These are phyloP conservation scores for Wallacemonas sp. DNA, from an alignment of 208 protist genomes.

Conservation along the genomic window DNA sequence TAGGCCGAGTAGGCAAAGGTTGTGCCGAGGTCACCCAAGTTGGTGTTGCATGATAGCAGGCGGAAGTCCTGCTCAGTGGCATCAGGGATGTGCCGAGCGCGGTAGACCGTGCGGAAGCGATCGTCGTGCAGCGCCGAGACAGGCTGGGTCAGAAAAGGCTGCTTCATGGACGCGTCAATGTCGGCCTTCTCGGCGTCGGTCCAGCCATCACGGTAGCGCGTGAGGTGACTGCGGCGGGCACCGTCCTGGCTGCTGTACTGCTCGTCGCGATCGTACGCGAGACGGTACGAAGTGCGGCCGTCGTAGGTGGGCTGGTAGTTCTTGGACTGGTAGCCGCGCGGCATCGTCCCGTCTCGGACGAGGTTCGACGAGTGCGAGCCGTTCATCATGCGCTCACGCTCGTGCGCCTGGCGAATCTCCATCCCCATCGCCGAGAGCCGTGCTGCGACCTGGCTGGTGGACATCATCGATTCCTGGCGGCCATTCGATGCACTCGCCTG, in stretches of 20 bases:
- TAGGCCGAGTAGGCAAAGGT: conserved; percentile 83
- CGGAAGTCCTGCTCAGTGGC: conserved; percentile 40
- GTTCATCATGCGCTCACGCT: conserved; percentile 22
- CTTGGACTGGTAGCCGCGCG: conserved; percentile 14
- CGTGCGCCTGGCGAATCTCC: conserved; percentile 30
- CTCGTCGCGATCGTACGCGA: conserved; percentile 57
- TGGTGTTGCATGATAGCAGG: conserved; percentile 53
- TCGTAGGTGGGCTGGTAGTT: conserved; percentile 31
- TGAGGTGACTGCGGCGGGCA: conserved; percentile 31
- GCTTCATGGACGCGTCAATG: conserved; percentile 56
- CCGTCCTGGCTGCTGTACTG: conserved; percentile 27
- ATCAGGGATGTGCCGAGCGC: conserved; percentile 45
- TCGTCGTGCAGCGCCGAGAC: conserved; percentile 37
- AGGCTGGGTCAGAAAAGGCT: conserved; percentile 75
- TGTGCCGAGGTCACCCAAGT: conserved; percentile 53
- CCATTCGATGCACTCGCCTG: conserved; percentile 4
- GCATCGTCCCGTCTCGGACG: conserved; percentile 21
- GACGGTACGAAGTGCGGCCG: conserved; percentile 71
- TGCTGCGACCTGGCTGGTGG: conserved; percentile 59
- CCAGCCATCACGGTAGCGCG: conserved; percentile 68
- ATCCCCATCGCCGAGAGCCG: conserved; percentile 45
- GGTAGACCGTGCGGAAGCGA: conserved; percentile 62
- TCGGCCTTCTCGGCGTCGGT: conserved; percentile 60
- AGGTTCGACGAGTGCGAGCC: conserved; percentile 4
- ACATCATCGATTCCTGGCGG: conserved; percentile 41